Evolutionary conservation across 2,329 filamentous ascomycete species (phyloP).

Genomic region (Keithomyces neogunnii): DNA sequence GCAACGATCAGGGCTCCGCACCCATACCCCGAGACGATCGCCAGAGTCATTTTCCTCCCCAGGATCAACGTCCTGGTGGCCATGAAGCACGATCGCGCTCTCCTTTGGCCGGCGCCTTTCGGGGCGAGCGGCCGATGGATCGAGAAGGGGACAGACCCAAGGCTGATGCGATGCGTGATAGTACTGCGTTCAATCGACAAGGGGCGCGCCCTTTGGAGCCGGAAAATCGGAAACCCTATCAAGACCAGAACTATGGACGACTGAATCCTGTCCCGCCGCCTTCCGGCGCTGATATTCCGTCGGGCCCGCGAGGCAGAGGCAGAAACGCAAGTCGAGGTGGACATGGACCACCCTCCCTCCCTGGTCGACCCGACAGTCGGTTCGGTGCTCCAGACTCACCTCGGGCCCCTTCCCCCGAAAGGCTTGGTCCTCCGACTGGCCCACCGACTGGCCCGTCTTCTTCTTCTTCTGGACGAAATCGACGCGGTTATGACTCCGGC

Average conservation of each 20-base stretch:
- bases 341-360: constrained; percentile 23
- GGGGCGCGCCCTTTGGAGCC: constrained; percentile 31
- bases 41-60: constrained; percentile 31
- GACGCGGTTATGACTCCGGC: constrained; percentile 34
- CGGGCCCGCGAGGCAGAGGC: constrained; percentile 47
- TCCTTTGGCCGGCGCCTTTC: constrained; percentile 17
- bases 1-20: constrained; percentile 18
- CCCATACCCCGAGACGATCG: constrained; percentile 39
- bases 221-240: constrained; percentile 41
- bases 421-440: constrained; percentile 36
- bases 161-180: constrained; percentile 31
- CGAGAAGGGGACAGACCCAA: constrained; percentile 24
- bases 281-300: constrained; percentile 38
- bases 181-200: constrained; percentile 27
- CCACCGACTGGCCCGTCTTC: constrained; percentile 17
- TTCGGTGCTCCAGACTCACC: constrained; percentile 30
- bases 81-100: constrained; percentile 26
- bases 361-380: constrained; percentile 33
- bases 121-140: constrained; percentile 30
- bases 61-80: constrained; percentile 20
- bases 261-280: constrained; percentile 41
- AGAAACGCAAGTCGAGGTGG: constrained; percentile 31
- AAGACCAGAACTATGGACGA: constrained; percentile 56
- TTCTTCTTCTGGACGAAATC: constrained; percentile 35
- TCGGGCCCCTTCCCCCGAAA: constrained; percentile 38